Base-by-base conservation (phyloP, 2,329 filamentous ascomycete genomes). In the Colletotrichum australisinense region DNA sequence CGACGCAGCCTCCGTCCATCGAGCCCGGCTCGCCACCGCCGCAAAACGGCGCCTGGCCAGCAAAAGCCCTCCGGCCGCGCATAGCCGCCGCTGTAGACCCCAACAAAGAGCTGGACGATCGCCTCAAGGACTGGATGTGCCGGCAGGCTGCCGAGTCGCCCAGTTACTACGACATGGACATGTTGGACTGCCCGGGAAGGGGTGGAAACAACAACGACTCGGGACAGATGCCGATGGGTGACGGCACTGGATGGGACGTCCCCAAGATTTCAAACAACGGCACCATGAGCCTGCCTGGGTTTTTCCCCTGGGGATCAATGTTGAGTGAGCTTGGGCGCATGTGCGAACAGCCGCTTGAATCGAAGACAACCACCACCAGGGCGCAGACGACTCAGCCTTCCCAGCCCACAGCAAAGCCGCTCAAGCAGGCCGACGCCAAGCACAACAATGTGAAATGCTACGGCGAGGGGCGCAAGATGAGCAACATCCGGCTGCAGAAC, bases 1-100 rank as follows among this genome's bases (percentile, higher is more conserved):
- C 78, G 4, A 71, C 67, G 24, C 75, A 76, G 19, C 77, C 76
- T 3, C 11, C 24, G 14, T 69, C 63, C 49, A 75, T 77, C 56
- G 76, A 74, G 6, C 73, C 74, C 12, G 70, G 63, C 56, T 60
- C 75, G 5, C 28, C 74, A 3, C 49, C 74, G 16, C 75, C 76
- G 2, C 26, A 56, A 19, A 38, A 30, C 4, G 77, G 76, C 38
- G 30, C 28, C 12, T 77, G 75, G 76, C 76, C 76, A 2, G 65
- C 64, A 49, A 28, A 26, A 1, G 14, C 57, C 7, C 49, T 77
- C n/a, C 14, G 52, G 32, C 30, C 63, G 12, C 22, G 64, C 8
- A 11, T 66, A 6, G 74, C 65, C n/a, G 5, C 2, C 8, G 49
- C 16, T 9, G 55, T 67, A 26, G 16, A 14, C 24, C 74, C 74